phyloP scores from a whole-genome alignment of 139 green algal genomes.

The Astrephomene gubernaculifera region DNA sequence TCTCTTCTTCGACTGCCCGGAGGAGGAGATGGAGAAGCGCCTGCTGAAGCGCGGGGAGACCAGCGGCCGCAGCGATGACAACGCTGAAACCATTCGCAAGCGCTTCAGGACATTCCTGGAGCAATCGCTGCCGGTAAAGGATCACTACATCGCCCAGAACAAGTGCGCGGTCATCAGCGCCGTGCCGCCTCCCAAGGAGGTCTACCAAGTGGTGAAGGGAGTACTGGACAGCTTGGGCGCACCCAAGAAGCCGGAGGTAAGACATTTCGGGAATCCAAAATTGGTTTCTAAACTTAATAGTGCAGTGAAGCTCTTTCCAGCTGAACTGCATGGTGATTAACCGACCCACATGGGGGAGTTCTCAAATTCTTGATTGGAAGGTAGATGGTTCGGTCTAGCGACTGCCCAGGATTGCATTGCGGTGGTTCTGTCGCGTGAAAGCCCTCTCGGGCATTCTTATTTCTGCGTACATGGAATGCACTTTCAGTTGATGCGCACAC shows the following conservation, averaged over 20 bases:
- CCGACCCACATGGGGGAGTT: no score
- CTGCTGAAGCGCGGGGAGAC: constrained; percentile 91
- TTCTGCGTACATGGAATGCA: no score
- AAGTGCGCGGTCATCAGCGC: constrained; percentile 65
- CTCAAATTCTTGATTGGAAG: no score
- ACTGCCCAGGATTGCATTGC: no score
- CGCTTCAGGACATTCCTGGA: constrained; percentile 93
- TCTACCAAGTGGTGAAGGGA: constrained; percentile 18
- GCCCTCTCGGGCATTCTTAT: no score
- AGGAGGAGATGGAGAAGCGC: constrained; percentile 87
- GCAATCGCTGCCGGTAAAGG: constrained; percentile 86
- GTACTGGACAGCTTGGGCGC: constrained; percentile 13
- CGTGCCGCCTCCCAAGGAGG: constrained; percentile 11
- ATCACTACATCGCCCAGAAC: constrained; percentile 80
- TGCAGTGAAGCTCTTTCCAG: no score
- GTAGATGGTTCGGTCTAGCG: no score
- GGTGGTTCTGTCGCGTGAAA: no score
- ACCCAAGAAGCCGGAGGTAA: constrained; percentile 24
- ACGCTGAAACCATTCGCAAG: constrained; percentile 94
- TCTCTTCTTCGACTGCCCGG: constrained; percentile 61
- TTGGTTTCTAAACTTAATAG: no score
- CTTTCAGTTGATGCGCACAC: no score
- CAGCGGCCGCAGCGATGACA: constrained; percentile 94
- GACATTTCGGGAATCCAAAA: no score
- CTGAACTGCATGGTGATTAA: no score